Base-by-base conservation (phyloP, 2,329 filamentous ascomycete genomes). In the Xylaria digitata region DNA sequence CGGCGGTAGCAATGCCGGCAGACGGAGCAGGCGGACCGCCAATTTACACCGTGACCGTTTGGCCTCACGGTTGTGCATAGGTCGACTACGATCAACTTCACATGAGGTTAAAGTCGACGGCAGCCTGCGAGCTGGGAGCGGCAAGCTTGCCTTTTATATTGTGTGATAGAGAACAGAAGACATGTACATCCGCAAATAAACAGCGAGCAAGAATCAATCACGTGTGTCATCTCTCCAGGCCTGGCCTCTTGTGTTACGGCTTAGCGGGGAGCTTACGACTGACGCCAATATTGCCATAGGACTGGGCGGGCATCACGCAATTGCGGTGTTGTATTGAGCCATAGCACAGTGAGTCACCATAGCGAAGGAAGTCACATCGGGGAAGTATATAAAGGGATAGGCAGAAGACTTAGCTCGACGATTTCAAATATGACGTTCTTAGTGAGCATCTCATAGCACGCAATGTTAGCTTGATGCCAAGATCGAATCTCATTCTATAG, bases 271-370 rank as follows among this genome's bases (percentile, higher is more conserved):
- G 48, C 34, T 66, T 40, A 59, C 52, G 30, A 50, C 37, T 23
- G 55, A 61, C 50, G 61, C 52, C 42, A 57, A 68, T 40, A 11
- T 40, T 34, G 9, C 45, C 58, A 53, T n/a, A 32, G 49, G 26
- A 50, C 66, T 55, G 57, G 34, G 49, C 23, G 52, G 52, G 49
- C 50, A 66, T 66, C 55, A 66, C 66, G 66, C 63, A 63, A 68
- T 68, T 13, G 49, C 49, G 19, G 30, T 40, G 11, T 45, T 52
- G 32, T 49, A 61, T 63, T 49, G 52, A 42, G 52, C 61, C 40
- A 67, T 65, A 37, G 1, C 23, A 53, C 42, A 26, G 23, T 58
- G 57, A 61, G 37, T 61, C 58, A 65, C 32, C 3, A 13, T 21
- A 9, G n/a, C 13, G n/a, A 23, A 19, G 26, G 32, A 45, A 21